phyloP scores from a whole-genome alignment of 2,329 filamentous ascomycete species.

The Bipolaris bicolor region DNA sequence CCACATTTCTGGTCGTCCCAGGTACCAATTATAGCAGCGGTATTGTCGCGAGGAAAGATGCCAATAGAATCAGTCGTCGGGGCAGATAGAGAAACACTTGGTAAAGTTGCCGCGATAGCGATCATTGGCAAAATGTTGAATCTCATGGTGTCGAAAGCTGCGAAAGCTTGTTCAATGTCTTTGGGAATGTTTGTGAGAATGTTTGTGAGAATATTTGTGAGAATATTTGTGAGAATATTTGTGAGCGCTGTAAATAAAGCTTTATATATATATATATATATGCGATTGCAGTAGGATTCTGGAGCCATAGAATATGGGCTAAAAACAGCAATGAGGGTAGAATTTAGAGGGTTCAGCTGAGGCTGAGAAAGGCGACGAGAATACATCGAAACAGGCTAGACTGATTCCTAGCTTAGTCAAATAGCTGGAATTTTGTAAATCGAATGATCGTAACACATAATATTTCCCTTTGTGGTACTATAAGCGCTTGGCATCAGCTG shows the following conservation, averaged over 20 bases:
- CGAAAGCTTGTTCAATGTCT: slow-evolving; percentile 10
- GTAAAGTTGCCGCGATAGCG: neutral
- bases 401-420: neutral
- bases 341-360: neutral
- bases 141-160: neutral
- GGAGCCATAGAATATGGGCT: neutral
- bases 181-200: neutral
- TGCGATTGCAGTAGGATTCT: neutral
- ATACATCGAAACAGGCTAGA: neutral
- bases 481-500: no score
- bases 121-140: neutral
- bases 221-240: neutral
- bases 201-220: no score
- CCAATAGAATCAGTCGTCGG: neutral
- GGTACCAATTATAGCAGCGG: neutral
- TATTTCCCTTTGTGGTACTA: no score
- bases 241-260: neutral
- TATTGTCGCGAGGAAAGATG: neutral
- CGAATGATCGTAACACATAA: no score
- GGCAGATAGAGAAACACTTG: neutral
- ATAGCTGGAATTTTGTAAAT: no score
- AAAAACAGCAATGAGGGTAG: neutral
- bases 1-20: neutral
- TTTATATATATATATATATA: neutral
- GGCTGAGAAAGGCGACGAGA: neutral